phyloP scores from a whole-genome alignment of 305 asterid genomes.

The Rubia peregrina region DNA sequence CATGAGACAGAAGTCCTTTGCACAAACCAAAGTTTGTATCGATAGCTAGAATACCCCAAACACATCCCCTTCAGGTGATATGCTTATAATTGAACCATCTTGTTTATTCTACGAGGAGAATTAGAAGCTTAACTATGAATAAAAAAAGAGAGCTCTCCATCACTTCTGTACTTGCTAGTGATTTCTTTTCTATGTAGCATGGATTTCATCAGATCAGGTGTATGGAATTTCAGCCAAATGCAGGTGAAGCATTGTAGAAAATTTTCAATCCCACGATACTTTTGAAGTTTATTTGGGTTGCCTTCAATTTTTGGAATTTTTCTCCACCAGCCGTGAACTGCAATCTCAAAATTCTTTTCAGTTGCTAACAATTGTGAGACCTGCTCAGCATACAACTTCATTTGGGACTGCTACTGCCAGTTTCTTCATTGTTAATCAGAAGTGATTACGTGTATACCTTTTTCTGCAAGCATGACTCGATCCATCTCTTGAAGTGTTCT shows the following conservation, averaged over 20 bases:
- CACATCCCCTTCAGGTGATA: no score
- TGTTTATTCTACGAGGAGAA: neutral
- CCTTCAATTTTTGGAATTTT: conserved; percentile 98
- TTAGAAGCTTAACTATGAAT: neutral
- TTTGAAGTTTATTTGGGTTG: conserved; percentile 16
- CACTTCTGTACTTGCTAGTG: neutral
- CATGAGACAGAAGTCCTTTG: no score
- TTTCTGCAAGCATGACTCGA: no score
- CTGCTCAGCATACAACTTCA: conserved; percentile 90
- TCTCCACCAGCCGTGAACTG: conserved; percentile 94
- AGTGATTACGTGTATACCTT: no score
- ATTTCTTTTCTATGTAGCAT: neutral
- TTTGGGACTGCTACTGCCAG: conserved; percentile 76
- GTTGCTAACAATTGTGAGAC: conserved; percentile 75
- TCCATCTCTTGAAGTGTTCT: no score
- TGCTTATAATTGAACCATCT: neutral
- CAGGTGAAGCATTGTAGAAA: neutral
- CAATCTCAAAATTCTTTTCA: conserved; percentile 85
- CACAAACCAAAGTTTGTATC: no score
- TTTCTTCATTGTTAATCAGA: no score
- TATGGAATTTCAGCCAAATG: neutral
- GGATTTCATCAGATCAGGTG: neutral
- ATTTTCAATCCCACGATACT: neutral
- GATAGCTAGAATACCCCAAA: no score
- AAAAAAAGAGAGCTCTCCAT: neutral